Evolutionary conservation across 139 green algal species (phyloP).

Genomic region (Haematococcus lacustris): DNA sequence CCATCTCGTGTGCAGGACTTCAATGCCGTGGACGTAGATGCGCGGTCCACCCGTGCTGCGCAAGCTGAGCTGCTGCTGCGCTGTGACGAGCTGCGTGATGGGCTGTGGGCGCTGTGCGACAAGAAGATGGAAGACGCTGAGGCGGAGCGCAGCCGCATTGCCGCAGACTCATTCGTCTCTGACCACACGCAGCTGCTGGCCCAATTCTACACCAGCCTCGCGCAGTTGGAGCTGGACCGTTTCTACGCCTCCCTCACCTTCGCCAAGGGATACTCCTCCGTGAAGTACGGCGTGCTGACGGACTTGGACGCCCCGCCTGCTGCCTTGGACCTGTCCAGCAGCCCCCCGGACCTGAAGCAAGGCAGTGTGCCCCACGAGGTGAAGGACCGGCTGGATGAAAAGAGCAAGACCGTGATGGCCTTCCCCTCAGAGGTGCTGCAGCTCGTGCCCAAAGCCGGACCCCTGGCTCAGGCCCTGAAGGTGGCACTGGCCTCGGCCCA

Average conservation of each 20-base stretch:
- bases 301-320: not conserved
- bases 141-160: constrained; percentile 32
- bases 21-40: constrained; percentile 64
- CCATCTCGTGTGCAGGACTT: constrained; percentile 28
- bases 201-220: constrained; percentile 27
- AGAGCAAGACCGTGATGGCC: constrained; percentile 18
- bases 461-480: too few relatives aligned
- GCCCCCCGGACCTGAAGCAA: constrained; percentile 18
- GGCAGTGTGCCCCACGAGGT: constrained; percentile 23
- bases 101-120: constrained; percentile 68
- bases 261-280: not conserved
- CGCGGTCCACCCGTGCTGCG: too few relatives aligned
- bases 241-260: constrained; percentile 30
- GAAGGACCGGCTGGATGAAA: constrained; percentile 37
- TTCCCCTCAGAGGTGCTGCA: constrained; percentile 18
- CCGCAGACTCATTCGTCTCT: constrained; percentile 31
- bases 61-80: constrained; percentile 66
- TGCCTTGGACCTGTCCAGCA: not conserved
- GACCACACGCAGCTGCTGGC: constrained; percentile 27
- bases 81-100: constrained; percentile 63
- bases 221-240: constrained; percentile 48
- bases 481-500: too few relatives aligned
- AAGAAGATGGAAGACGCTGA: constrained; percentile 47
- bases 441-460: too few relatives aligned
- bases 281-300: constrained; percentile 19